Base-by-base conservation (phyloP, 2,329 filamentous ascomycete genomes). In the Gremmenia infestans region DNA sequence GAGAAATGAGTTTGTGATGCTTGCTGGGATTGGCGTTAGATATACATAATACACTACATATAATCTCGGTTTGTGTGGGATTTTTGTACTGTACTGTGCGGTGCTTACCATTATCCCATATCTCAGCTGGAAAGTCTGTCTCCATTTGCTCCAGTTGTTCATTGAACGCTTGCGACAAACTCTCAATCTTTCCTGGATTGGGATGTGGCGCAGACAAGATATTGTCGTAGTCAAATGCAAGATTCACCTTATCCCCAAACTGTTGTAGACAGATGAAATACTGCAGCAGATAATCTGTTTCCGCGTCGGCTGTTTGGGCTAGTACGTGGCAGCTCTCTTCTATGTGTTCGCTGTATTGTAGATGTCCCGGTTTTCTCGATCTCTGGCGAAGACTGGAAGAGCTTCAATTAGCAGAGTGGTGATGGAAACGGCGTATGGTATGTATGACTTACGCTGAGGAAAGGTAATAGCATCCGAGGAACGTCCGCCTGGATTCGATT, bases 401-500 rank as follows among this genome's bases (percentile, higher is more conserved):
- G 12, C 14, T 32, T 32, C 3, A 32, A 9, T 32, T 32, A 32
- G 28, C 9, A 32, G 8, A 11, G 47, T 4, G 35, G 22, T 5
- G 28, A 19, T 6, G 25, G 23, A 15, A 11, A 42, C 40, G n/a
- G 12, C 11, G 5, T n/a, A 43, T 9, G 15, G 15, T 35, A 46
- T 45, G 28, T 32, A 11, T 11, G 28, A 60, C 64, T 50, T 62
- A 69, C 67, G 63, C 54, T 35, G 62, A 62, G 8, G 60, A 60
- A 7, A 69, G 25, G 50, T 63, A 69, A 55, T 66, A 69, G 35
- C 57, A 63, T 5, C 66, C 67, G 14, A 69, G 51, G 40, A 62
- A 61, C 4, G 65, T 62, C 39, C 67, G 61, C 32, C 54, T 58
- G 4, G 55, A 56, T 49, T 70, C 67, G 25, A 62, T 51, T 8